Evolutionary conservation across 176 grass and related monocot species (phyloP).

Genomic region (Aegilops longissima): DNA sequence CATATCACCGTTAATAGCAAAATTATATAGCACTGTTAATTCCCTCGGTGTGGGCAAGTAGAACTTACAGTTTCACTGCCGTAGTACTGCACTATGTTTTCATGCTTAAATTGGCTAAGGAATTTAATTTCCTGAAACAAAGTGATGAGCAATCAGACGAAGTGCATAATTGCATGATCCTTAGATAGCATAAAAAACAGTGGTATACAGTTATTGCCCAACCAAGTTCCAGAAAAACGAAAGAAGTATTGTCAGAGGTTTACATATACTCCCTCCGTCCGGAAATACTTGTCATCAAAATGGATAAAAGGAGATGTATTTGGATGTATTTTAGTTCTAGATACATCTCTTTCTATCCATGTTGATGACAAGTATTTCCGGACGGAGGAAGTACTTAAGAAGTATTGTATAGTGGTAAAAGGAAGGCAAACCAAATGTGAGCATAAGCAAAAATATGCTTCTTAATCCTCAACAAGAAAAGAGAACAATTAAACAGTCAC

Average conservation of each 20-base stretch:
- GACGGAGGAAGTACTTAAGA: too few relatives aligned
- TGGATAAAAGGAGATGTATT: too few relatives aligned
- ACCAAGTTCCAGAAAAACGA: not conserved
- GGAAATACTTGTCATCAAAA: too few relatives aligned
- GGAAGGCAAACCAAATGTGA: not conserved
- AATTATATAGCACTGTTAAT: conserved; percentile 18
- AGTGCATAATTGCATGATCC: not conserved
- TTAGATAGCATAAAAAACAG: conserved; percentile 27
- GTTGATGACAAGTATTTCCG: too few relatives aligned
- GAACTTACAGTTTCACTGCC: conserved; percentile 91
- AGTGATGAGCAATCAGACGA: conserved; percentile 32
- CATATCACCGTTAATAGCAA: conserved; percentile 27
- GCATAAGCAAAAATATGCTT: not conserved
- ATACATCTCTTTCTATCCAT: too few relatives aligned
- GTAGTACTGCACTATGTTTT: conserved; percentile 98
- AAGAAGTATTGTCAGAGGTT: not conserved
- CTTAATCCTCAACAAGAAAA: conserved; percentile 1
- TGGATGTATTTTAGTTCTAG: too few relatives aligned
- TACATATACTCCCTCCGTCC: too few relatives aligned
- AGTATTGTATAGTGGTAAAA: not conserved
- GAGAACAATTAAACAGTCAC: conserved; percentile 5
- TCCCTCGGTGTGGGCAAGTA: not conserved
- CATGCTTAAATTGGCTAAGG: conserved; percentile 98
- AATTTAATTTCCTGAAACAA: conserved; percentile 94
- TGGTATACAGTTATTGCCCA: not conserved